Conservation (phyloP, 495 filamentous ascomycete genomes). For the Aspergillus kassunensis region DNA sequence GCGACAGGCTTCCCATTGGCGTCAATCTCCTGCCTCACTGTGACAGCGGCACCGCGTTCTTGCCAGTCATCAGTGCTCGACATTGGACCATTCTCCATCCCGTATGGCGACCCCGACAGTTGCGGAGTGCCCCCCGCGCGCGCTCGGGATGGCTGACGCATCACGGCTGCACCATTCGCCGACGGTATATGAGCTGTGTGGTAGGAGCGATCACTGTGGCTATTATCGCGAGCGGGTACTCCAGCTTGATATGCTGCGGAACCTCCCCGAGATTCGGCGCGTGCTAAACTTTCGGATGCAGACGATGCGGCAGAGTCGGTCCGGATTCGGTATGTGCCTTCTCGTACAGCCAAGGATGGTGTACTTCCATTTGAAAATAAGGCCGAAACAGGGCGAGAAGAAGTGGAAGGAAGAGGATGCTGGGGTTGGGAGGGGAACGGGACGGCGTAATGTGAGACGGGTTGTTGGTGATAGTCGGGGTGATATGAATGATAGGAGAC, state of each 20-base stretch:
- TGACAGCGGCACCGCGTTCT: conserved; percentile 82
- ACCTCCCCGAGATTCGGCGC: conserved; percentile 60
- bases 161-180: conserved; percentile 52
- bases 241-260: conserved; percentile 58
- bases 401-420: conserved; percentile 32
- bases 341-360: conserved; percentile 37
- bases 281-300: conserved; percentile 49
- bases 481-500: conserved; percentile 24
- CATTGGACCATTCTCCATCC: conserved; percentile 58
- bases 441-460: conserved; percentile 22
- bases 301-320: conserved; percentile 64
- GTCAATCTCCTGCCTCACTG: conserved; percentile 73
- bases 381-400: conserved; percentile 52
- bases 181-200: conserved; percentile 52
- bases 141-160: conserved; percentile 44
- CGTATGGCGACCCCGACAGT: conserved; percentile 53
- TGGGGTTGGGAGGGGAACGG: conserved; percentile 42
- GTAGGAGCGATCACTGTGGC: conserved; percentile 65
- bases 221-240: conserved; percentile 64
- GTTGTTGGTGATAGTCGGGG: conserved; percentile 20
- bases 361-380: conserved; percentile 49
- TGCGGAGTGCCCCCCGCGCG: conserved; percentile 52
- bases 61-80: conserved; percentile 91
- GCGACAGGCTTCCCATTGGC: conserved; percentile 76
- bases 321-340: conserved; percentile 53